phyloP scores from a whole-genome alignment of 352 stramenopile genomes.

The Phytophthora pinifolia region DNA sequence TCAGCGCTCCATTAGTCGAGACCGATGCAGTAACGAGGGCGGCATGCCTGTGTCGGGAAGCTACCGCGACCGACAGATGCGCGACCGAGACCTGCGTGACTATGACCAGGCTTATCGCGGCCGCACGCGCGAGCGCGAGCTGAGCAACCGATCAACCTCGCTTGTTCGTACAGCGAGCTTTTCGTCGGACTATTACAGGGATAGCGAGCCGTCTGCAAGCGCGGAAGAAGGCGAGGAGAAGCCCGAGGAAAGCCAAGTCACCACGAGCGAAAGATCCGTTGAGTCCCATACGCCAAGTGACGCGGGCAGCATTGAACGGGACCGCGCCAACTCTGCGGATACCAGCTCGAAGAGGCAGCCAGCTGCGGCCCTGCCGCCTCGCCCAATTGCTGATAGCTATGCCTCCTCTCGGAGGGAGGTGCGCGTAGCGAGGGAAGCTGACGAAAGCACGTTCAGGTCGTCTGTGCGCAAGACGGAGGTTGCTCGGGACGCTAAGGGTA shows the following conservation, averaged over 20 bases:
- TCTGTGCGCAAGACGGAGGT: conserved; percentile 9
- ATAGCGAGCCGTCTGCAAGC: conserved; percentile 28
- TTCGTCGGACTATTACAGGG: conserved; percentile 31
- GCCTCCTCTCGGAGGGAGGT: conserved; percentile 27
- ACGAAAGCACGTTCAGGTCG: conserved; percentile 5
- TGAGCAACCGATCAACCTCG: conserved; percentile 27
- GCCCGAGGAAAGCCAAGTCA: conserved; percentile 25
- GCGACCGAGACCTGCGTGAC: conserved; percentile 32
- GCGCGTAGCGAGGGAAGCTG: conserved; percentile 10
- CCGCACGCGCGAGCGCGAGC: conserved; percentile 14
- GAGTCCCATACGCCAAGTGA: conserved; percentile 33
- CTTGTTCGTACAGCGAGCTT: conserved; percentile 31
- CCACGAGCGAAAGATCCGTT: conserved; percentile 23
- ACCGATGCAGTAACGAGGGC: conserved; percentile 37
- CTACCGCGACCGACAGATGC: conserved; percentile 41
- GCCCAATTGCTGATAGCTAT: conserved; percentile 30
- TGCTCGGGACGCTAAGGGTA: background rate
- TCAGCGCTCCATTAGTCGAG: conserved; percentile 43
- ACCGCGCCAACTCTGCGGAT: conserved; percentile 15
- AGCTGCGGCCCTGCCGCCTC: conserved; percentile 33
- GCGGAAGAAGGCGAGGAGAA: conserved; percentile 51
- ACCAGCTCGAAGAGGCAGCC: conserved; percentile 26
- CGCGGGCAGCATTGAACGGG: conserved; percentile 25
- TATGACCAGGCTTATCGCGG: conserved; percentile 32
- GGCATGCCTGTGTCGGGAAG: conserved; percentile 12